Conservation (phyloP, 768 basidiomycete species). For the Mycena venus region DNA sequence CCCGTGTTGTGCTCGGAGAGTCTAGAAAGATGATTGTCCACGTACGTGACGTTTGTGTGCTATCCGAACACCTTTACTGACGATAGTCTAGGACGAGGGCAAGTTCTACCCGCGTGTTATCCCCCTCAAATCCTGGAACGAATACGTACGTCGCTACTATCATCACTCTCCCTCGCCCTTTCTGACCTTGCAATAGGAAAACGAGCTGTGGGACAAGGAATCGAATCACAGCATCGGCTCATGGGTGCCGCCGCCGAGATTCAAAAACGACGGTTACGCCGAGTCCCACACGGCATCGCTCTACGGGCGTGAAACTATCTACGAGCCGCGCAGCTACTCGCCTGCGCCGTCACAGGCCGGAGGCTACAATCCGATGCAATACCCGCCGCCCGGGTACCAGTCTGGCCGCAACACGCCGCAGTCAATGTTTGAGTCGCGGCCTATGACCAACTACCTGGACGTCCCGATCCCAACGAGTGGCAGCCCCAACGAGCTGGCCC, state of each 20-base stretch:
- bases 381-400: constrained; percentile 77
- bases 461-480: constrained; percentile 70
- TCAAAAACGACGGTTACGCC: constrained; percentile 79
- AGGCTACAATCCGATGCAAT: constrained; percentile 47
- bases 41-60: constrained; percentile 63
- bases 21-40: constrained; percentile 97
- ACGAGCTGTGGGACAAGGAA: constrained; percentile 98
- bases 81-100: constrained; percentile 84
- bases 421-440: constrained; percentile 70
- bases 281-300: constrained; percentile 85
- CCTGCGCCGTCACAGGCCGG: constrained; percentile 80
- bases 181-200: constrained; percentile 71
- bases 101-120: constrained; percentile 95
- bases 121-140: constrained; percentile 96
- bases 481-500: constrained; percentile 67
- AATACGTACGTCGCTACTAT: constrained; percentile 74
- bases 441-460: constrained; percentile 83
- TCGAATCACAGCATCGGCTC: constrained; percentile 96
- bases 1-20: constrained; percentile 94
- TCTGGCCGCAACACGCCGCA: constrained; percentile 84
- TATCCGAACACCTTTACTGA: constrained; percentile 5
- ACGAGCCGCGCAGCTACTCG: constrained; percentile 82
- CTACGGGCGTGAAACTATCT: constrained; percentile 90
- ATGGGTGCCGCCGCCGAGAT: constrained; percentile 85
- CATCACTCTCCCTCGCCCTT: background rate